Evolutionary conservation across 495 filamentous ascomycete genomes (phyloP).

Genomic region (Podospora pseudoanserina): DNA sequence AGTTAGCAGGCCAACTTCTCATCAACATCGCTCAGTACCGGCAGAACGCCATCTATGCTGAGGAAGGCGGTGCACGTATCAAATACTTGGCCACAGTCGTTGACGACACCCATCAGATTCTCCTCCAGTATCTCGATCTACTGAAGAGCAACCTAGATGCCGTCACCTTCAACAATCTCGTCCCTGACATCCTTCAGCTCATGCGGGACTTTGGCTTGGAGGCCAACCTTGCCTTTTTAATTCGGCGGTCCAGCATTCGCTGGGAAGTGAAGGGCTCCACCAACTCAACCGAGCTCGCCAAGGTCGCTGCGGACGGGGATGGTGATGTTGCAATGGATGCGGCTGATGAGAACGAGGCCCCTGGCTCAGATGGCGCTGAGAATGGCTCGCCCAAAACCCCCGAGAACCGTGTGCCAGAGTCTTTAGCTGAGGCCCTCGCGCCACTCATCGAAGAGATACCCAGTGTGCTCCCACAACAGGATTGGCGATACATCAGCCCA

Average conservation of each 20-base stretch:
- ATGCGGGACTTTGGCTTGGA: constrained; percentile 79
- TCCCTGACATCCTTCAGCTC: constrained; percentile 71
- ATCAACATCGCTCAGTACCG: constrained; percentile 88
- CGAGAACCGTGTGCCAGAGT: constrained; percentile 41
- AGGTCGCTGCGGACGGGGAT: constrained; percentile 35
- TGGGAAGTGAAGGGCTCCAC: constrained; percentile 35
- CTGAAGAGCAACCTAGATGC: constrained; percentile 72
- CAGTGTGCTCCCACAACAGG: constrained; percentile 55
- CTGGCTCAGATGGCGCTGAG: constrained; percentile 16
- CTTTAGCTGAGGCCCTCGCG: constrained; percentile 71
- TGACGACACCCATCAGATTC: constrained; percentile 81
- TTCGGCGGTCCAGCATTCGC: constrained; percentile 66
- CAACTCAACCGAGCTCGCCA: constrained; percentile 28
- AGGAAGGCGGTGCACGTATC: constrained; percentile 63
- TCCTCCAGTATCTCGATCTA: constrained; percentile 85
- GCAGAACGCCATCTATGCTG: constrained; percentile 70
- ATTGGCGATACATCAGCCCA: constrained; percentile 64
- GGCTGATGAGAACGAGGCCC: constrained; percentile 23
- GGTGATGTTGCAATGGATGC: constrained; percentile 40
- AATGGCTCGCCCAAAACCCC: constrained; percentile 18
- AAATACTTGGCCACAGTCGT: constrained; percentile 82
- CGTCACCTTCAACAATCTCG: constrained; percentile 72
- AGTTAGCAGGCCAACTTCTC: constrained; percentile 72
- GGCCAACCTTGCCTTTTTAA: constrained; percentile 81
- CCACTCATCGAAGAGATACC: constrained; percentile 68